Conservation (phyloP, 1,284 basidiomycete genomes). For the Neolentinus lepideus region DNA sequence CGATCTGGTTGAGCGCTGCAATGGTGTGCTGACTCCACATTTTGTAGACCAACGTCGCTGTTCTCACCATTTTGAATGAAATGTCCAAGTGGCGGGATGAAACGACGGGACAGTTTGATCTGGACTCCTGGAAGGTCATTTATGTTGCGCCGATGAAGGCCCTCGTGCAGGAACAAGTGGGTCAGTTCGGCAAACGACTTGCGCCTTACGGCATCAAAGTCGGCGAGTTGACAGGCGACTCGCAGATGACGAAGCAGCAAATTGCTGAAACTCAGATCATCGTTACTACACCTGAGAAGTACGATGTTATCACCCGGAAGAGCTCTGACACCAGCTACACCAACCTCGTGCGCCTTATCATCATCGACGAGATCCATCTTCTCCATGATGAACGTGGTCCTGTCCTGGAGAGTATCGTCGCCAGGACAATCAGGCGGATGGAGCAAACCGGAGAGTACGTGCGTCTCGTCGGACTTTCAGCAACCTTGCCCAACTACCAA, state of each 20-base stretch:
- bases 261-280: conserved; percentile 98
- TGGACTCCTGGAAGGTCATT: conserved; percentile 93
- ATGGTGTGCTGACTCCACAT: conserved; percentile 3
- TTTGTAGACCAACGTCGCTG: conserved; percentile 91
- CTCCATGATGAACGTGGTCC: conserved; percentile 98
- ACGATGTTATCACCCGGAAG: conserved; percentile 99
- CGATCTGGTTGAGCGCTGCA: conserved; percentile 3
- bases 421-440: conserved; percentile 90
- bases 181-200: conserved; percentile 86
- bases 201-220: conserved; percentile 81
- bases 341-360: conserved; percentile 93
- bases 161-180: conserved; percentile 95
- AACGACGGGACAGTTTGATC: conserved; percentile 78
- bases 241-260: conserved; percentile 97
- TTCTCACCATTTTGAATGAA: conserved; percentile 89
- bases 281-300: conserved; percentile 98
- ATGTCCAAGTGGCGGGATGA: conserved; percentile 82
- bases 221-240: conserved; percentile 95
- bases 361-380: conserved; percentile 98
- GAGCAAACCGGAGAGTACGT: conserved; percentile 93
- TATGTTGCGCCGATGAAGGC: conserved; percentile 99
- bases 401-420: conserved; percentile 89
- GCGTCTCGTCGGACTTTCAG: conserved; percentile 91
- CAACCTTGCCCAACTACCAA: conserved; percentile 96
- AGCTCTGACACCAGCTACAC: conserved; percentile 96